These are phyloP conservation scores for Eucalyptus rudis DNA, from an alignment of 345 rosid species.

Conservation along the genomic window DNA sequence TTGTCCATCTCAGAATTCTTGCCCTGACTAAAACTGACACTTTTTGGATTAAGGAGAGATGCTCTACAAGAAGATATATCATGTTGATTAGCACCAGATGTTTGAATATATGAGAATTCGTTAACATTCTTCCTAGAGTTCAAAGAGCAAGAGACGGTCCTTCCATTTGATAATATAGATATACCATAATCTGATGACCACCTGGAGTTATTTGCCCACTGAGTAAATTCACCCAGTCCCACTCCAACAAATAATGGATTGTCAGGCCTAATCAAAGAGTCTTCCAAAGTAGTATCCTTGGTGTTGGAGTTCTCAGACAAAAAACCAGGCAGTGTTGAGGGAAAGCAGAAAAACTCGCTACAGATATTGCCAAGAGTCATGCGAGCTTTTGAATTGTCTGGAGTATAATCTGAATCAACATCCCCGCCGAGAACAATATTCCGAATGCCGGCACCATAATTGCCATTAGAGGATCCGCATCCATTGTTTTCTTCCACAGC, in stretches of 20 bases:
- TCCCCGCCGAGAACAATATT: conserved; percentile 8
- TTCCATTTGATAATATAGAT: conserved; percentile 32
- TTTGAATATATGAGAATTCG: conserved; percentile 13
- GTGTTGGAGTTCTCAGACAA: conserved; percentile 1
- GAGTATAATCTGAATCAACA: conserved; percentile 4
- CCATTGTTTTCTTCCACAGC: conserved; percentile 20
- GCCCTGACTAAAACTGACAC: conserved; percentile 8
- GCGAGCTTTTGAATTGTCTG: conserved; percentile 3
- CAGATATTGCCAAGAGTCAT: conserved; percentile 19
- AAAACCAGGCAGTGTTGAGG: conserved; percentile 44
- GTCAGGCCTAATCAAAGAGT: conserved; percentile 12
- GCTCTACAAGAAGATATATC: conserved; percentile 33
- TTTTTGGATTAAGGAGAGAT: conserved; percentile 10
- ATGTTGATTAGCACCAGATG: conserved; percentile 7
- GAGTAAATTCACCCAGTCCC: conserved; percentile 12
- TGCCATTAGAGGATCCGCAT: conserved; percentile 20
- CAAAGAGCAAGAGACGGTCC: conserved; percentile 43
- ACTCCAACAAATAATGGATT: neutral
- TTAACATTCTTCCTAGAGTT: conserved; percentile 11
- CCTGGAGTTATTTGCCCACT: conserved; percentile 15
- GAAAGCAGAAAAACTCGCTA: conserved; percentile 45
- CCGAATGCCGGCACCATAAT: conserved; percentile 5
- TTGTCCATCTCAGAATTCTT: conserved; percentile 12
- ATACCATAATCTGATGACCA: conserved; percentile 26
- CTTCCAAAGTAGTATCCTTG: conserved; percentile 13